These are phyloP conservation scores for Hyaloraphidium curvatum DNA, from an alignment of 192 early-diverging fungal genomes.

Conservation along the genomic window DNA sequence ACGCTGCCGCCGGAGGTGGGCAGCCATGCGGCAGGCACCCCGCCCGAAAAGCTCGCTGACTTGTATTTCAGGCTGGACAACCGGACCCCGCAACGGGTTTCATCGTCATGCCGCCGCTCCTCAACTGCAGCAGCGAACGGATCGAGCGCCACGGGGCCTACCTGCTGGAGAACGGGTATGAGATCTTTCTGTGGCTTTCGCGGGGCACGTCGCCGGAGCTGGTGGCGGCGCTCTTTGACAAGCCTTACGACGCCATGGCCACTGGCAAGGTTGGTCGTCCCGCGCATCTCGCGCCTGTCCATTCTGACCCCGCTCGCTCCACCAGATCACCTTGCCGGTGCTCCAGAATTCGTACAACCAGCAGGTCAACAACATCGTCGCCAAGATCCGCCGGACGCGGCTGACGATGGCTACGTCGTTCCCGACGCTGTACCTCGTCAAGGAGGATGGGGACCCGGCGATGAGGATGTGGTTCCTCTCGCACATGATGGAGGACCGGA, in stretches of 20 bases:
- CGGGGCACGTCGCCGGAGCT: slow-evolving; percentile 57
- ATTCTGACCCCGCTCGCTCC: background rate
- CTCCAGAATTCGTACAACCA: slow-evolving; percentile 52
- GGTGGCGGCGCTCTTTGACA: slow-evolving; percentile 52
- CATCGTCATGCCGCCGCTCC: slow-evolving; percentile 48
- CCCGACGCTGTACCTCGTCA: slow-evolving; percentile 63
- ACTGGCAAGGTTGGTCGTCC: slow-evolving; percentile 43
- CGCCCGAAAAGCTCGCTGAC: too few species aligned
- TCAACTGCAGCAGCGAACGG: slow-evolving; percentile 69
- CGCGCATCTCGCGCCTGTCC: background rate
- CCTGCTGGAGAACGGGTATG: slow-evolving; percentile 62
- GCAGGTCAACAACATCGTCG: slow-evolving; percentile 53
- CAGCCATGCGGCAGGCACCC: too few species aligned
- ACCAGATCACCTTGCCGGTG: slow-evolving; percentile 40
- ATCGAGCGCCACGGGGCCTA: slow-evolving; percentile 71
- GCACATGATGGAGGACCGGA: slow-evolving; percentile 83
- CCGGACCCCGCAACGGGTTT: slow-evolving; percentile 22
- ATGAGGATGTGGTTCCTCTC: slow-evolving; percentile 67
- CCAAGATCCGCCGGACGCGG: slow-evolving; percentile 45
- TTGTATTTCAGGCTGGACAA: slow-evolving; percentile 9
- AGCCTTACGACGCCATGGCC: slow-evolving; percentile 53
- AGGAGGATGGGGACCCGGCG: slow-evolving; percentile 76
- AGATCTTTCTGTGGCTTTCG: slow-evolving; percentile 80
- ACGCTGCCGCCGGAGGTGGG: slow-evolving; percentile 30
- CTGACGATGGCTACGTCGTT: slow-evolving; percentile 35